phyloP scores from a whole-genome alignment of 2,329 filamentous ascomycete genomes.

The Zasmidium angulare region DNA sequence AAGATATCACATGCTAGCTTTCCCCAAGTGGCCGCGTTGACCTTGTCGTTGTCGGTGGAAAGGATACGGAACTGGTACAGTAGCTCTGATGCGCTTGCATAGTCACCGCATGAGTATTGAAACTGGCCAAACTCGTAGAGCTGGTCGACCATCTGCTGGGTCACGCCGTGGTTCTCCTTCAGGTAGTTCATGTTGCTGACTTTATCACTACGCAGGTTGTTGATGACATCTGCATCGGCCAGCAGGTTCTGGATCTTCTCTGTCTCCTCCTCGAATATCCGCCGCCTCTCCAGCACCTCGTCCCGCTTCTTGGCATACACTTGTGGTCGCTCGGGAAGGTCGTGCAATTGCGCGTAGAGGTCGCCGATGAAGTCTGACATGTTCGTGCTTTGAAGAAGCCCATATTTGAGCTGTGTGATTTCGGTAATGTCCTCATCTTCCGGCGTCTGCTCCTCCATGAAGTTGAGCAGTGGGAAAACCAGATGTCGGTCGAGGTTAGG shows the following conservation, averaged over 20 bases:
- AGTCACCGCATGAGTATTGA: conserved; percentile 96
- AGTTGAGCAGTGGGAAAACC: conserved; percentile 94
- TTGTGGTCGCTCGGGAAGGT: conserved; percentile 71
- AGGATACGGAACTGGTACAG: conserved; percentile 98
- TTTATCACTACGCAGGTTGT: conserved; percentile 91
- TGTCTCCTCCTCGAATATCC: conserved; percentile 82
- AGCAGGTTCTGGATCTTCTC: conserved; percentile 85
- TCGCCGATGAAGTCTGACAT: conserved; percentile 98
- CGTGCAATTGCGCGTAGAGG: conserved; percentile 85
- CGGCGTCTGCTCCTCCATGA: conserved; percentile 74
- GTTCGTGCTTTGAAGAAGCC: conserved; percentile 94
- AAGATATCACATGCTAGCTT: conserved; percentile 96
- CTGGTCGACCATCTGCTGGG: conserved; percentile 90
- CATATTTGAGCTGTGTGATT: conserved; percentile 83
- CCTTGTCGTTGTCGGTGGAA: conserved; percentile 98
- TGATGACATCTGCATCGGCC: conserved; percentile 84
- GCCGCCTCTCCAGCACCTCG: conserved; percentile 78
- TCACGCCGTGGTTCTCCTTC: conserved; percentile 94
- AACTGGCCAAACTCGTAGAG: conserved; percentile 96
- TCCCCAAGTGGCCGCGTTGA: conserved; percentile 93
- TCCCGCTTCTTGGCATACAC: conserved; percentile 89
- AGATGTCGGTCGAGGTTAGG: conserved; percentile 92
- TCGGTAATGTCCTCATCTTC: conserved; percentile 74
- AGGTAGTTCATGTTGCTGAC: conserved; percentile 97
- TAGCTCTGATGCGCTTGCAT: conserved; percentile 83